Base-by-base conservation (phyloP, 2,329 filamentous ascomycete genomes). In the Pyrenochaeta sp. region DNA sequence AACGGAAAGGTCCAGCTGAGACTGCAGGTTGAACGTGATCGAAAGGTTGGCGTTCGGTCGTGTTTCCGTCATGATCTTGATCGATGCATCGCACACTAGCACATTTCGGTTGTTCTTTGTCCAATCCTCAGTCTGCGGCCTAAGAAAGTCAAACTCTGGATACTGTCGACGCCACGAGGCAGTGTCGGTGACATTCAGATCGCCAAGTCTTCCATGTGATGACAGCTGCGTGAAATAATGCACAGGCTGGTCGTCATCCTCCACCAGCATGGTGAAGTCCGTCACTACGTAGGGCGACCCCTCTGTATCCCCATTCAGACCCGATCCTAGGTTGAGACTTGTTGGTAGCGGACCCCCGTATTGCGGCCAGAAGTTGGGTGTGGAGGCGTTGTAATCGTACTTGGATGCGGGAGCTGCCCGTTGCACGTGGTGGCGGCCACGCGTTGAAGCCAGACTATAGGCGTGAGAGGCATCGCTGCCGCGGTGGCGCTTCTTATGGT, bases 211-310 rank as follows among this genome's bases (percentile, higher is more conserved):
- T 2, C 70, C 60, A 13, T 56, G 51, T 9, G 60, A 47, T 9
- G 64, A 57, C 6, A 71, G 60, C 30, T 62, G 58, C 0, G 72
- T 74, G 40, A 74, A 74, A n/a, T 60, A 69, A 47, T 76, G 73
- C 18, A 74, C 47, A 2, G 59, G 60, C 9, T 60, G 51, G 19
- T 61, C 52, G 6, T 65, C 66, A 14, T 65, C 68, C 40, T 72
- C 68, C 15, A 75, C 69, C 22, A 72, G 67, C 69, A 77, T 74
- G 39, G 66, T 62, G 27, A 77, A 75, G 7, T 69, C 58, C 2
- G 52, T 49, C 3, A 68, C 53, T 6, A 54, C 41, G 34, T 59
- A 67, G 2, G 60, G 51, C 15, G 55, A 48, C 7, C 55, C 37
- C 3, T 43, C 37, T 3, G 57, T 28, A 3, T 48, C 44, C 13